Percentiles rank a stretch among this genome's conserved stretches.
Evolutionary conservation across 768 basidiomycete genomes (phyloP).

Genomic region (Leucocoprinus birnbaumii): DNA sequence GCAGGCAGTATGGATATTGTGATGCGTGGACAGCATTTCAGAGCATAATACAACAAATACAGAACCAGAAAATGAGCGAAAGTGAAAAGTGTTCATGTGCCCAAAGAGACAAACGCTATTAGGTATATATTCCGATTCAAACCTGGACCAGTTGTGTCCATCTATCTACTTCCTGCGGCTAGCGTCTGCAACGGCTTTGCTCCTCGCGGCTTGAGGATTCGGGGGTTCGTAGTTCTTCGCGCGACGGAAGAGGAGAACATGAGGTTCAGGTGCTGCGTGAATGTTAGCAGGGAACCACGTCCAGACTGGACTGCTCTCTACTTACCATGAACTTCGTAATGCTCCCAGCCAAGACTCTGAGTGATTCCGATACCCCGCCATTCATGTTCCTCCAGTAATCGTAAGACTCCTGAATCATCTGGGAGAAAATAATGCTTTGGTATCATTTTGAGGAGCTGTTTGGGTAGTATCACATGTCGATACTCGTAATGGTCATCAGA

Average conservation of each 20-base stretch:
- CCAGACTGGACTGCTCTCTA: not conserved
- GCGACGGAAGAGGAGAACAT: slow-evolving; percentile 91
- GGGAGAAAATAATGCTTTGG: slow-evolving; percentile 83
- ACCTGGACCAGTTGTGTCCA: not conserved
- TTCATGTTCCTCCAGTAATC: slow-evolving; percentile 82
- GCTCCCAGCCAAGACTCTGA: slow-evolving; percentile 95
- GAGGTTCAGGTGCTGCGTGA: slow-evolving; percentile 79
- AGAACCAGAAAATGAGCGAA: not conserved
- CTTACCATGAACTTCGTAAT: slow-evolving; percentile 94
- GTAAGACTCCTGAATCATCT: slow-evolving; percentile 71
- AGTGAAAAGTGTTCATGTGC: not conserved
- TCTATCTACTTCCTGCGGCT: slow-evolving; percentile 30
- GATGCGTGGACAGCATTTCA: slow-evolving; percentile 11
- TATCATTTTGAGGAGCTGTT: slow-evolving; percentile 89
- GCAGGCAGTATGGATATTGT: slow-evolving; percentile 4
- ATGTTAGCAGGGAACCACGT: not conserved
- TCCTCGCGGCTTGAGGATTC: slow-evolving; percentile 40
- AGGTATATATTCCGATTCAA: not conserved
- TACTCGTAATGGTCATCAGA: slow-evolving; percentile 93
- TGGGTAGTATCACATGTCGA: slow-evolving; percentile 95
- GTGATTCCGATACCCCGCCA: slow-evolving; percentile 97
- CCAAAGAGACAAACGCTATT: not conserved
- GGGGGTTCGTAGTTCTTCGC: slow-evolving; percentile 63
- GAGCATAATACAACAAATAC: slow-evolving; percentile 13
- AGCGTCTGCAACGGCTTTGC: slow-evolving; percentile 15